phyloP scores from a whole-genome alignment of 768 basidiomycete species.

The Naganishia friedmannii region DNA sequence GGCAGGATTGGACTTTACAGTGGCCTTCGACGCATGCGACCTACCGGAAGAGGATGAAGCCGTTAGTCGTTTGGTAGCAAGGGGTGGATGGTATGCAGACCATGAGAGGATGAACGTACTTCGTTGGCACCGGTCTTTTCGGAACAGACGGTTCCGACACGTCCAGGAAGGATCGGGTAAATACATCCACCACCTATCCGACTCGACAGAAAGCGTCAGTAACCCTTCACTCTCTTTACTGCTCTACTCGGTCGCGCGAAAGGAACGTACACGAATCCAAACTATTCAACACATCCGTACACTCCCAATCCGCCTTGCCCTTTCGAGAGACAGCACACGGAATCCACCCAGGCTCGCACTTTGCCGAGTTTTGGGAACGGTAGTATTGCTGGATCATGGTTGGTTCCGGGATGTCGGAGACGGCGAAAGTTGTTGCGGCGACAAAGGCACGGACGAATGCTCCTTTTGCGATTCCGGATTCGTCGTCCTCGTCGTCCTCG shows the following conservation, averaged over 20 bases:
- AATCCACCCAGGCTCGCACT: conserved; percentile 14
- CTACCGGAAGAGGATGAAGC: not conserved
- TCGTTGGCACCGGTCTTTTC: conserved; percentile 8
- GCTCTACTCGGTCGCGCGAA: not conserved
- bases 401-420: conserved; percentile 11
- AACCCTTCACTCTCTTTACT: no score
- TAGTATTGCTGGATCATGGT: conserved; percentile 24
- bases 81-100: not conserved
- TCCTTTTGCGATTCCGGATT: not conserved
- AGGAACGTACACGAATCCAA: conserved; percentile 10
- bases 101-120: not conserved
- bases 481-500: not conserved
- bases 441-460: not conserved
- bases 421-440: not conserved
- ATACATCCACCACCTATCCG: conserved; percentile 10
- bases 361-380: not conserved
- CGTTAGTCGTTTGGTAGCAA: not conserved
- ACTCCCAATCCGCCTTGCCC: conserved; percentile 21
- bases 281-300: conserved; percentile 3
- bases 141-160: not conserved
- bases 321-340: conserved; percentile 1
- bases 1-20: conserved; percentile 11
- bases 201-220: not conserved
- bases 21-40: conserved; percentile 17
- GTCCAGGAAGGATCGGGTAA: conserved; percentile 12